These are phyloP conservation scores for Davidsoniella australis DNA, from an alignment of 2,329 filamentous ascomycete genomes.

Conservation along the genomic window DNA sequence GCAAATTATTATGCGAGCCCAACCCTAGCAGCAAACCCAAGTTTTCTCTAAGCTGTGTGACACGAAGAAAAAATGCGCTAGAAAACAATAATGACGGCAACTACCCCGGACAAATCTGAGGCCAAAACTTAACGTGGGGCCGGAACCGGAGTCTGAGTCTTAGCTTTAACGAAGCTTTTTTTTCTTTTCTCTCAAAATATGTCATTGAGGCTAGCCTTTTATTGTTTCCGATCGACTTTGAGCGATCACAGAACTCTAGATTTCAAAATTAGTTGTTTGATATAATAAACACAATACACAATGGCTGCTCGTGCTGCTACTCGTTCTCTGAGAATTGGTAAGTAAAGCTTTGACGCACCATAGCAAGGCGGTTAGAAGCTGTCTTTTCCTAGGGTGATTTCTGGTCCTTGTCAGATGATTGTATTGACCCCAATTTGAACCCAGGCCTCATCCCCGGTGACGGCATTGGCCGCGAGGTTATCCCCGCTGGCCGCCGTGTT, in stretches of 20 bases:
- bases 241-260: not conserved
- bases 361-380: not conserved
- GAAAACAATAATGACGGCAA: too few species aligned
- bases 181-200: not conserved
- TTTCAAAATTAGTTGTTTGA: not conserved
- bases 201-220: not conserved
- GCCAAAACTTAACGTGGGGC: not conserved
- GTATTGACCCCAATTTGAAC: not conserved
- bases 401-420: not conserved
- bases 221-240: not conserved
- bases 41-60: too few species aligned
- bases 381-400: too few species aligned
- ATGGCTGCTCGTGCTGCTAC: conserved; percentile 39
- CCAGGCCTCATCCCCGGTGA: conserved; percentile 90
- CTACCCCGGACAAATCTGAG: too few species aligned
- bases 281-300: conserved; percentile 14
- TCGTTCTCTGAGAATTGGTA: conserved; percentile 46
- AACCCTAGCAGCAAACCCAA: too few species aligned
- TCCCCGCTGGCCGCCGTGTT: conserved; percentile 78
- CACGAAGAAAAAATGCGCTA: too few species aligned
- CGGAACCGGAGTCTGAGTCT: conserved; percentile 2
- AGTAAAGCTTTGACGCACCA: conserved; percentile 16
- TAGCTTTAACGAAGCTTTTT: not conserved
- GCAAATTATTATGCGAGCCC: too few species aligned
- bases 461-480: conserved; percentile 96